phyloP scores from a whole-genome alignment of 805 yeast genomes.

The Nakazawaea wickerhamii region DNA sequence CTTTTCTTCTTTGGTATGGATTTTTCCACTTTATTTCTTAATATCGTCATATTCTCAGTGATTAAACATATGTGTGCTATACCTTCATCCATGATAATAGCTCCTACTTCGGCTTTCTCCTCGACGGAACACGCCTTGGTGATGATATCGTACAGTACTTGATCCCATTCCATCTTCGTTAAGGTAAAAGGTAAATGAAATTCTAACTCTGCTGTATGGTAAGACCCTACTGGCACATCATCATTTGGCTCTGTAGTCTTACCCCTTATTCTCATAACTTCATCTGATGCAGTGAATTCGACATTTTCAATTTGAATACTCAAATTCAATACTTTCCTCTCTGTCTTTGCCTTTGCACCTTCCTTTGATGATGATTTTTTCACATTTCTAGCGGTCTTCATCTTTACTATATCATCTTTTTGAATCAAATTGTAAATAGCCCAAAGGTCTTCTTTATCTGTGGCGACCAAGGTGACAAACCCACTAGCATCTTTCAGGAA shows the following conservation, averaged over 20 bases:
- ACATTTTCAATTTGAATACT: slow-evolving; percentile 57
- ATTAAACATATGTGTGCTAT: slow-evolving; percentile 87
- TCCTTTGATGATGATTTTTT: slow-evolving; percentile 27
- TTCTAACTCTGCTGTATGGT: slow-evolving; percentile 80
- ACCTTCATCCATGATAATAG: slow-evolving; percentile 90
- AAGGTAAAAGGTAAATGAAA: slow-evolving; percentile 64
- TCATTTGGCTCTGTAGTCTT: slow-evolving; percentile 60
- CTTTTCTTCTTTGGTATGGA: slow-evolving; percentile 83
- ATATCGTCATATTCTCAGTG: slow-evolving; percentile 82
- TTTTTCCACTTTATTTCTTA: slow-evolving; percentile 75
- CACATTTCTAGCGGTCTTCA: slow-evolving; percentile 65
- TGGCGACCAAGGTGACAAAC: slow-evolving; percentile 60
- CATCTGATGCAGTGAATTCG: slow-evolving; percentile 77
- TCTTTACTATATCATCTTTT: slow-evolving; percentile 66
- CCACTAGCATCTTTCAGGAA: slow-evolving; percentile 62
- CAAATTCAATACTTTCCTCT: slow-evolving; percentile 57
- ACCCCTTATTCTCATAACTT: slow-evolving; percentile 76
- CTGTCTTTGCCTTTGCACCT: slow-evolving; percentile 31
- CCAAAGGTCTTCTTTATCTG: slow-evolving; percentile 92
- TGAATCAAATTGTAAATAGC: slow-evolving; percentile 75
- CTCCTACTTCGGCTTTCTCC: slow-evolving; percentile 85
- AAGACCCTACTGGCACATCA: slow-evolving; percentile 79
- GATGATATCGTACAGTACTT: slow-evolving; percentile 55
- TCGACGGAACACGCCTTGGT: slow-evolving; percentile 70
- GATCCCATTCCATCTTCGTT: slow-evolving; percentile 77